Base-by-base conservation (phyloP, 192 early-diverging fungal species). In the Neocallimastix lanati region DNA sequence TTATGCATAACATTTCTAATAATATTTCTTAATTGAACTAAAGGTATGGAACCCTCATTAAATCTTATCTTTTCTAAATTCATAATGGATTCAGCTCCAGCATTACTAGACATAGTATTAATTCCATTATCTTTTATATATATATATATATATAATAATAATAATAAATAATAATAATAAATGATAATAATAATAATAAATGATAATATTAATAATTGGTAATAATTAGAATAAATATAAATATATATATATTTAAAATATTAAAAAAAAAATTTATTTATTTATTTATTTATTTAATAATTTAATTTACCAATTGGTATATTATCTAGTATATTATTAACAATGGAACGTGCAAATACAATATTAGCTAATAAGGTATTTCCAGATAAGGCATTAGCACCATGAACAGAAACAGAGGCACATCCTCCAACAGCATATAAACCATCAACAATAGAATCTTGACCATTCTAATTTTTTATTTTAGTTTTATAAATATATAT, bases 331-430 rank as follows among this genome's bases (percentile, higher is more conserved):
- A 77, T 28, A 28, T 28, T 29, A 83, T 96, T 93, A 28, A 96
- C 96, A 82, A 91, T 91, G 28, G 97, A 96, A 85, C 97, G 95
- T 79, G 96, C 97, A 87, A 99, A 99, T 78, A 99, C 96, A 33
- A 99, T 96, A 85, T 98, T 95, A 84, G 97, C 96, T 79, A 99
- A 91, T 36, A 99, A 90, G 29, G 96, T 98, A 91, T 99, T 99
- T 85, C 95, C 96, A 76, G 96, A 96, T 76, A 99, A 88, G 80
- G 96, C 94, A 90, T 98, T 99, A 80, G 97, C 97, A 58, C 97
- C 97, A 86, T 99, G 97, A 29, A 99, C 97, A 35, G 96, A 98
- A 38, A 98, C 97, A 86, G 92, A 97, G 77, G 94, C 97, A 28
- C 95, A 94, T 86, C 98, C 97, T 82, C 97, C 97, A 78, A 96